Conservation (phyloP, 106 monocot species). For the Phalaenopsis aphrodite region DNA sequence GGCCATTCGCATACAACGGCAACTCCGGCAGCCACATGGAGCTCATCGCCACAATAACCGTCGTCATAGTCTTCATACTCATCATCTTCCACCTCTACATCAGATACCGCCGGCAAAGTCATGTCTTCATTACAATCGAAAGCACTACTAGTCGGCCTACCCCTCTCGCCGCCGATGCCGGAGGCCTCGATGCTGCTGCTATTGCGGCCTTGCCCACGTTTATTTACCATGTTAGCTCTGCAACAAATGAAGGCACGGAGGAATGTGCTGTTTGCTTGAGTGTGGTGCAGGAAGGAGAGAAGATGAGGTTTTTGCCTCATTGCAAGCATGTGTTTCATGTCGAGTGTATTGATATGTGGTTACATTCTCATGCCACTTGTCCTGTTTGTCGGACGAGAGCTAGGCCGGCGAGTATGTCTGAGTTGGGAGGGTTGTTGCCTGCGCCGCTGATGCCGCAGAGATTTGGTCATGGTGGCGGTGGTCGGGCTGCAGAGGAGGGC, state of each 20-base stretch:
- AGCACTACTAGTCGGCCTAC: background rate
- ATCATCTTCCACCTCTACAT: background rate
- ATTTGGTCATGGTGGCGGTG: background rate
- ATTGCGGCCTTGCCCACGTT: constrained; percentile 1
- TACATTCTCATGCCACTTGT: constrained; percentile 4
- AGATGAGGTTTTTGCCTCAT: constrained; percentile 1
- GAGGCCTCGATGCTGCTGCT: background rate
- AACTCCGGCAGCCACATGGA: background rate
- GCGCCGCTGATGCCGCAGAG: background rate
- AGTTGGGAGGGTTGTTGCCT: background rate
- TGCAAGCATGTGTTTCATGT: constrained; percentile 3
- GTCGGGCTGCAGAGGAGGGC: background rate
- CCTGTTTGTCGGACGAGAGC: background rate
- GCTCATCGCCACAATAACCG: background rate
- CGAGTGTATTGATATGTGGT: background rate
- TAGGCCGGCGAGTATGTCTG: background rate
- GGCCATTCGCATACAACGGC: background rate
- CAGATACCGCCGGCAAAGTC: background rate
- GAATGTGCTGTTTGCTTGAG: constrained; percentile 7
- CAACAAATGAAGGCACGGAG: background rate
- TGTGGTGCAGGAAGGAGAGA: constrained; percentile 1
- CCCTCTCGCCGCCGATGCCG: background rate
- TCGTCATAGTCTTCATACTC: constrained; percentile 1
- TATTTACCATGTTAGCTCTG: background rate
- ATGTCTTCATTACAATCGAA: background rate